Conservation (phyloP, 805 yeast species). For the Cyberlindnera lachancei region DNA sequence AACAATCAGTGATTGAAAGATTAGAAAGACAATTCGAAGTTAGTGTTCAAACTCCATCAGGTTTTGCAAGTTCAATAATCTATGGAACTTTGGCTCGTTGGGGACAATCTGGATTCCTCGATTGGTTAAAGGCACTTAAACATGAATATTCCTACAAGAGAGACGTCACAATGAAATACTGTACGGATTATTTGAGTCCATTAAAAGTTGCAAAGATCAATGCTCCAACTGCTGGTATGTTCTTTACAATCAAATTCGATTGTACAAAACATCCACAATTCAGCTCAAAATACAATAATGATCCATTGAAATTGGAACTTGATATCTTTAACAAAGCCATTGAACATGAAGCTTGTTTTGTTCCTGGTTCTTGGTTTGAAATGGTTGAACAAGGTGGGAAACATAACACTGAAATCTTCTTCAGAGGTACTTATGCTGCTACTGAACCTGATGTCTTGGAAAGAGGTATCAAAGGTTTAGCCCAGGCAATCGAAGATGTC, state of each 20-base stretch:
- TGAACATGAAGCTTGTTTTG: constrained; percentile 51
- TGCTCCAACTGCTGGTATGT: constrained; percentile 76
- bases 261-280: constrained; percentile 31
- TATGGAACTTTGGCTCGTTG: constrained; percentile 70
- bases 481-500: neutral
- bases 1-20: constrained; percentile 54
- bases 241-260: constrained; percentile 51
- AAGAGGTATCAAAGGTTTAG: neutral
- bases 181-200: constrained; percentile 46
- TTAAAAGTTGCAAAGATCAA: constrained; percentile 37
- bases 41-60: constrained; percentile 72
- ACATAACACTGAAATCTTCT: constrained; percentile 1
- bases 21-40: constrained; percentile 71
- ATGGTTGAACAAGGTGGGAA: neutral
- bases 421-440: constrained; percentile 2
- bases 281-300: constrained; percentile 40
- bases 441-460: neutral
- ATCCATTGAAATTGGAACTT: constrained; percentile 51
- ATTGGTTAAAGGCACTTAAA: constrained; percentile 81
- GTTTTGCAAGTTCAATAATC: constrained; percentile 66
- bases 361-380: constrained; percentile 33
- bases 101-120: constrained; percentile 86
- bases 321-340: constrained; percentile 50
- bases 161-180: constrained; percentile 68
- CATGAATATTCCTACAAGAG: constrained; percentile 76